A percentile compares a stretch with the other conserved stretches of the same genome.
phyloP scores from a whole-genome alignment of 345 rosid species.

The Gossypium longicalyx region DNA sequence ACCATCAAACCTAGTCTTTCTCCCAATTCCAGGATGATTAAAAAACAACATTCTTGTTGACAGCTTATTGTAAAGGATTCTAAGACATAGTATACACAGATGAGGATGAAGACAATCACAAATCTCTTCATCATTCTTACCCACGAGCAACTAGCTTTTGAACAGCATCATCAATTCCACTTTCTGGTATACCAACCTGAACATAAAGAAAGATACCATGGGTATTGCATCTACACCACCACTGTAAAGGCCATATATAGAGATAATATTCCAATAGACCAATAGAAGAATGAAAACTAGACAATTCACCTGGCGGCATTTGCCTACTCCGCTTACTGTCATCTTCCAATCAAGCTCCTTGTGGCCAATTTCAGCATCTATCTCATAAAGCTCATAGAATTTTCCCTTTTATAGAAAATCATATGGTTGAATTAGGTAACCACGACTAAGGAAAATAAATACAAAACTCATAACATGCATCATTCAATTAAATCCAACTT shows the following conservation, averaged over 20 bases:
- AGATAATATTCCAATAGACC: background rate
- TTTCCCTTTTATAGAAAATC: slow-evolving; percentile 57
- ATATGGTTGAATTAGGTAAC: slow-evolving; percentile 17
- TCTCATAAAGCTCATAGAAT: slow-evolving; percentile 90
- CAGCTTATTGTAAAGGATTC: background rate
- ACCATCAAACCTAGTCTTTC: background rate
- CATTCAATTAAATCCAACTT: background rate
- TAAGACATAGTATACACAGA: background rate
- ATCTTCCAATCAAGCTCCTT: slow-evolving; percentile 95
- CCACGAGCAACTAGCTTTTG: slow-evolving; percentile 89
- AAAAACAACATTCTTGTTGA: background rate
- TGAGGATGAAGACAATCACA: background rate
- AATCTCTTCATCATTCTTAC: slow-evolving; percentile 31
- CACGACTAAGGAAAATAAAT: slow-evolving; percentile 6
- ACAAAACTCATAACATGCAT: background rate
- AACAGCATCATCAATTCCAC: slow-evolving; percentile 86
- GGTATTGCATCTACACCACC: background rate
- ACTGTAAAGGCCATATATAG: background rate
- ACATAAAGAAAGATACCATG: slow-evolving; percentile 12
- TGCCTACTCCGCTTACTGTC: slow-evolving; percentile 86
- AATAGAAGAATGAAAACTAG: background rate
- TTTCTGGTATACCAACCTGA: slow-evolving; percentile 85
- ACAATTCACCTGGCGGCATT: slow-evolving; percentile 85
- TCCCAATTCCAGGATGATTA: slow-evolving; percentile 10
- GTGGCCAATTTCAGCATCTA: slow-evolving; percentile 95